A percentile compares a stretch with the other conserved stretches of the same genome.
Conservation (phyloP, 106 monocot species). For the Dendrobium catenatum region DNA sequence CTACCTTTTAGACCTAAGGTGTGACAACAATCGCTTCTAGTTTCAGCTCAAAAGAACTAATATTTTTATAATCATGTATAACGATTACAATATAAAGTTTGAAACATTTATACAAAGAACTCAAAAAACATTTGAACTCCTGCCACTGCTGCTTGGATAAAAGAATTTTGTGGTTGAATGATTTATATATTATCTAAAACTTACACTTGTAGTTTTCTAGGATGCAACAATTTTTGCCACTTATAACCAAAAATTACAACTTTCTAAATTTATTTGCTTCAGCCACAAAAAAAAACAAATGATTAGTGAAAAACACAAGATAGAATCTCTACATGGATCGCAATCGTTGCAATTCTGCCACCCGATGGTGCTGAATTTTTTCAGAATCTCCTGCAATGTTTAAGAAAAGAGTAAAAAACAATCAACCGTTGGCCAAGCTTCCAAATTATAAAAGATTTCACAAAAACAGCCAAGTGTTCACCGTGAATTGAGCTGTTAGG, state of each 20-base stretch:
- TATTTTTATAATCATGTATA: neutral
- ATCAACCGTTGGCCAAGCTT: neutral
- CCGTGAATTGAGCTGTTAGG: neutral
- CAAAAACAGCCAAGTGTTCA: neutral
- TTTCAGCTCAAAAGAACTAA: neutral
- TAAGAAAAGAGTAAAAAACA: neutral
- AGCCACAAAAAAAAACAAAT: neutral
- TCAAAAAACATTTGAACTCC: neutral
- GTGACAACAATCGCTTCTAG: neutral
- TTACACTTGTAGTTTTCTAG: neutral
- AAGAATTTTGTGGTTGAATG: neutral
- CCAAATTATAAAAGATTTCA: neutral
- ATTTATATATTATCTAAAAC: neutral
- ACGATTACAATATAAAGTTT: neutral
- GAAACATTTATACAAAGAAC: neutral
- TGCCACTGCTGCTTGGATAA: neutral
- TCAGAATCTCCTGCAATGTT: slow-evolving; percentile 55
- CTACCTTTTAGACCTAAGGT: neutral
- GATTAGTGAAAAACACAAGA: neutral
- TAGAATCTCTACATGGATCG: slow-evolving; percentile 69
- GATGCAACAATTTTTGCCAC: neutral
- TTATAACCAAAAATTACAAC: neutral
- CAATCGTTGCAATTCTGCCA: slow-evolving; percentile 90
- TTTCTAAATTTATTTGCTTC: neutral
- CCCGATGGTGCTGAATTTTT: slow-evolving; percentile 82